phyloP scores from a whole-genome alignment of 1,139 yeast species.

The Blastobotrys persicus region DNA sequence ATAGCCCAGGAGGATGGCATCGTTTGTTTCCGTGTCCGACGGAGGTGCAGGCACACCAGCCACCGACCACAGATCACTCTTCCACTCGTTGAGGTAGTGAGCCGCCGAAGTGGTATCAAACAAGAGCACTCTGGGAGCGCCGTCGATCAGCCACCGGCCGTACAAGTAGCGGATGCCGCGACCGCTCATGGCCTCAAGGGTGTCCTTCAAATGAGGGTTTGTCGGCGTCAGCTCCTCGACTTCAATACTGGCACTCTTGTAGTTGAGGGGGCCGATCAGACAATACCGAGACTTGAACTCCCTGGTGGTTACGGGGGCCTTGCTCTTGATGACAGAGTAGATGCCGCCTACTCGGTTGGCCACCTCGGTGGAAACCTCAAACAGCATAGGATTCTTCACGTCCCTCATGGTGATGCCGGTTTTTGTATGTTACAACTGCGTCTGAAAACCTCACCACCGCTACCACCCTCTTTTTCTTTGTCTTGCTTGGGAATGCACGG shows the following conservation, averaged over 20 bases:
- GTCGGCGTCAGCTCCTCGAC: slow-evolving; percentile 78
- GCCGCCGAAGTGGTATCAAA: slow-evolving; percentile 82
- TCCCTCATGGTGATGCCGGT: slow-evolving; percentile 32
- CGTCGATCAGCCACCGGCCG: slow-evolving; percentile 97
- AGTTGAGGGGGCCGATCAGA: slow-evolving; percentile 81
- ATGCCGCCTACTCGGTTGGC: slow-evolving; percentile 98
- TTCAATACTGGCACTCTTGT: slow-evolving; percentile 81
- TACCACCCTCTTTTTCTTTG: neutral
- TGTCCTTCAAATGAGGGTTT: slow-evolving; percentile 52
- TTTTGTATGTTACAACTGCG: neutral
- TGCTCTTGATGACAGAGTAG: slow-evolving; percentile 92
- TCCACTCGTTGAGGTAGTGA: slow-evolving; percentile 82
- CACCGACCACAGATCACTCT: slow-evolving; percentile 83
- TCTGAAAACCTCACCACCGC: neutral
- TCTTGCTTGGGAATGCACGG: neutral
- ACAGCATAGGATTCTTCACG: slow-evolving; percentile 73
- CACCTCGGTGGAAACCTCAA: slow-evolving; percentile 96
- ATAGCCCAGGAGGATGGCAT: slow-evolving; percentile 89
- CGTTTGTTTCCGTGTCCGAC: slow-evolving; percentile 83
- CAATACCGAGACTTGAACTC: slow-evolving; percentile 89
- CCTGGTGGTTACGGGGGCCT: slow-evolving; percentile 94
- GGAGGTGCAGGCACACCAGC: slow-evolving; percentile 95
- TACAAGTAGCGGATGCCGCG: slow-evolving; percentile 83
- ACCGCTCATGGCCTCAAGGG: slow-evolving; percentile 58
- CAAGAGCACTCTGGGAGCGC: slow-evolving; percentile 88